Evolutionary conservation across 1,139 yeast genomes (phyloP).

Genomic region (Pichia inconspicua): DNA sequence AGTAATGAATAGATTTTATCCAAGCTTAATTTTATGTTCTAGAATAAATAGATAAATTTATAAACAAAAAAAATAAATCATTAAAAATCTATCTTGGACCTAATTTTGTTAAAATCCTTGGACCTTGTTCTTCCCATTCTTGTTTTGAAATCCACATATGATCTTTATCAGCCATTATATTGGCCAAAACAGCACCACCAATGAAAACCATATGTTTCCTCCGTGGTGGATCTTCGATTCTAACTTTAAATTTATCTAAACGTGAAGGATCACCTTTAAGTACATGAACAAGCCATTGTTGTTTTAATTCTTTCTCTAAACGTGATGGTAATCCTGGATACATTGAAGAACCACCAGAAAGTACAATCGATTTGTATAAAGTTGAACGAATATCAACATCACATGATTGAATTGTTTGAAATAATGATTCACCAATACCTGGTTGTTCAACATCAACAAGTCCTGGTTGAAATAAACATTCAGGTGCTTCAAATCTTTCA

Average conservation of each 20-base stretch:
- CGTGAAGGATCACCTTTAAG: slow-evolving; percentile 82
- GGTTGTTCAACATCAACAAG: slow-evolving; percentile 97
- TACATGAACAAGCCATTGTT: slow-evolving; percentile 87
- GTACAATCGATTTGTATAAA: slow-evolving; percentile 80
- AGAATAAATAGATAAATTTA: too few relatives aligned
- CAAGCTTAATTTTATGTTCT: neutral
- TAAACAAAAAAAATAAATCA: too few relatives aligned
- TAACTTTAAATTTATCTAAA: slow-evolving; percentile 84
- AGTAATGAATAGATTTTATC: slow-evolving; percentile 20
- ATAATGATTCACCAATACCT: slow-evolving; percentile 88
- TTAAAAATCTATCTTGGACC: slow-evolving; percentile 67
- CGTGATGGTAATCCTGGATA: slow-evolving; percentile 97
- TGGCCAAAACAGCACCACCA: slow-evolving; percentile 98
- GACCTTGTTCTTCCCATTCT: slow-evolving; percentile 97
- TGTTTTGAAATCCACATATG: slow-evolving; percentile 96
- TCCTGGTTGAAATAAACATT: slow-evolving; percentile 93
- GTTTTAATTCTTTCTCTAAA: slow-evolving; percentile 91
- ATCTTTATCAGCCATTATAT: slow-evolving; percentile 96
- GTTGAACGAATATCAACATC: slow-evolving; percentile 90
- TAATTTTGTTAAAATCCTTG: slow-evolving; percentile 73
- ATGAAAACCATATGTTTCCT: slow-evolving; percentile 98
- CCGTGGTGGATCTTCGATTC: slow-evolving; percentile 98
- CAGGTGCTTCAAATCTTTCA: slow-evolving; percentile 97
- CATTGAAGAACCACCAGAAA: slow-evolving; percentile 85
- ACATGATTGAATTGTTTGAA: slow-evolving; percentile 88